A percentile compares a stretch with the other conserved stretches of the same genome.
Conservation (phyloP, 1,284 basidiomycete species). For the Tylopilus sp. region DNA sequence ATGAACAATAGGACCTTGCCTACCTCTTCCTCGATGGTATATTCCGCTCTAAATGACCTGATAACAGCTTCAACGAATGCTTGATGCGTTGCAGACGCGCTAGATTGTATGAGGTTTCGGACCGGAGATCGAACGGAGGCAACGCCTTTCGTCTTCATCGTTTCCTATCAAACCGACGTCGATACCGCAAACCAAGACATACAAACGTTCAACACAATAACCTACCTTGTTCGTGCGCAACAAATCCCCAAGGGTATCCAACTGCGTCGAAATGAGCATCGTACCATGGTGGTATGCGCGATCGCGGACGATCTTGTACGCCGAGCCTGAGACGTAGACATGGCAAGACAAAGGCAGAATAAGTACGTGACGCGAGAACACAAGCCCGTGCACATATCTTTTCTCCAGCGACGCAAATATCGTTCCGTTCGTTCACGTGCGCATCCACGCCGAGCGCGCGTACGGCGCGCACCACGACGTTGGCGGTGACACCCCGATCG, state of each 20-base stretch:
- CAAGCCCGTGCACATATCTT: slow-evolving; percentile 76
- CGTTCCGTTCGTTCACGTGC: slow-evolving; percentile 90
- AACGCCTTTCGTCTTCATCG: slow-evolving; percentile 88
- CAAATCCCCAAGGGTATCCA: slow-evolving; percentile 78
- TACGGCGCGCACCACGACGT: slow-evolving; percentile 85
- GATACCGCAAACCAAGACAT: neutral
- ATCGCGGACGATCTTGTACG: slow-evolving; percentile 94
- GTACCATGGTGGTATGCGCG: slow-evolving; percentile 99
- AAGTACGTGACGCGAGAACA: slow-evolving; percentile 1
- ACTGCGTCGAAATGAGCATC: slow-evolving; percentile 93
- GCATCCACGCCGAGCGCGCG: slow-evolving; percentile 80
- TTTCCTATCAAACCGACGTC: slow-evolving; percentile 57
- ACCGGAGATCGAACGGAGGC: slow-evolving; percentile 95
- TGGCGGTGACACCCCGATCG: slow-evolving; percentile 83
- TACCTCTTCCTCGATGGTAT: slow-evolving; percentile 63
- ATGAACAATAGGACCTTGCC: slow-evolving; percentile 4
- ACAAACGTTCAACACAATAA: slow-evolving; percentile 11
- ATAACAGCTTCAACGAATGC: slow-evolving; percentile 81
- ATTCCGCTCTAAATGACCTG: slow-evolving; percentile 75
- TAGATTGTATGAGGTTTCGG: slow-evolving; percentile 79
- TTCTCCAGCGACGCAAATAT: slow-evolving; percentile 84
- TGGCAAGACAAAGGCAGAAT: neutral
- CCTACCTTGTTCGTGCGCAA: slow-evolving; percentile 79
- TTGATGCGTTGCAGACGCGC: slow-evolving; percentile 69
- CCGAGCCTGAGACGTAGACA: slow-evolving; percentile 92